Percentiles rank a stretch among this genome's conserved stretches.
Evolutionary conservation across 306 rosid genomes (phyloP).

Genomic region (Cicer cuneatum): DNA sequence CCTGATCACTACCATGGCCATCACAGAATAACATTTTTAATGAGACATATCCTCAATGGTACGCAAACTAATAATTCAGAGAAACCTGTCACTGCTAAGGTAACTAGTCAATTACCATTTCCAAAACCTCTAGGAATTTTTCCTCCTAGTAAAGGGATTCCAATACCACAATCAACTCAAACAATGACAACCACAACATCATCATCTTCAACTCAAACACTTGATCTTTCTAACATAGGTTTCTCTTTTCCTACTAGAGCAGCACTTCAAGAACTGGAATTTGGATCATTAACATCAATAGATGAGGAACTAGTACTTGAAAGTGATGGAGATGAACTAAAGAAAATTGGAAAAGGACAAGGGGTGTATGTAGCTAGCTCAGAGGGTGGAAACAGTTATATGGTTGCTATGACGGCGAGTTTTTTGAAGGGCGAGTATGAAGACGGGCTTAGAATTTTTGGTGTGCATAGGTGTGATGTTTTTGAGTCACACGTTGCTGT

Average conservation of each 20-base stretch:
- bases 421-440: constrained; percentile 47
- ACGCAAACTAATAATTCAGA: neutral
- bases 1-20: constrained; percentile 51
- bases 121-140: constrained; percentile 60
- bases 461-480: constrained; percentile 60
- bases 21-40: constrained; percentile 60
- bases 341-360: constrained; percentile 62
- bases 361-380: constrained; percentile 71
- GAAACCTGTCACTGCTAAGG: constrained; percentile 47
- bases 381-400: constrained; percentile 66
- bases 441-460: constrained; percentile 68
- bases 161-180: constrained; percentile 55
- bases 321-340: constrained; percentile 31
- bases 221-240: constrained; percentile 61
- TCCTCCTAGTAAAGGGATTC: constrained; percentile 60
- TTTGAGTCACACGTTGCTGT: constrained; percentile 78
- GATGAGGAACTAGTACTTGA: constrained; percentile 59
- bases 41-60: constrained; percentile 60
- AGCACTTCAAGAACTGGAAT: constrained; percentile 67
- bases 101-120: constrained; percentile 53
- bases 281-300: constrained; percentile 59
- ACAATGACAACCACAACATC: constrained; percentile 22
- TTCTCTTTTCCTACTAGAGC: constrained; percentile 63
- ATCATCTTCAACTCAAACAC: constrained; percentile 52
- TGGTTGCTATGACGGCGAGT: constrained; percentile 66